Conservation (phyloP, 441 rosid genomes). For the Populus hybrid region DNA sequence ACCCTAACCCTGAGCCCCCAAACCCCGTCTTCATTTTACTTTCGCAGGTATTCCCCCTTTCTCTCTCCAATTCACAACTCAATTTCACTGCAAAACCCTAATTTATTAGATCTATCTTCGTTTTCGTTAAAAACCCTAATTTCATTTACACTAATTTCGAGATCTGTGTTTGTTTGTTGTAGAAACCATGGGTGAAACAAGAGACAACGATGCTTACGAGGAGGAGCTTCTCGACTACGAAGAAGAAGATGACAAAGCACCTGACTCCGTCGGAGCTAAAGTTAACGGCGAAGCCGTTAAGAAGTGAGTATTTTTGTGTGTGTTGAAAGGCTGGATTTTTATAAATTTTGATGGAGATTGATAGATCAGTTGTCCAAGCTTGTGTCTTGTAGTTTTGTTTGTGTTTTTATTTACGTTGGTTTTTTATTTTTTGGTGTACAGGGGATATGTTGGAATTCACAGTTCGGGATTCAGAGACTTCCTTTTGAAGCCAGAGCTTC, state of each 20-base stretch:
- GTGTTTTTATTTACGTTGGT: background rate
- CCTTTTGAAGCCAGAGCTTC: slow-evolving; percentile 98
- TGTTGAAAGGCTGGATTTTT: background rate
- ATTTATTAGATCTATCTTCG: background rate
- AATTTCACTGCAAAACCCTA: background rate
- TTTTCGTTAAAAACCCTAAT: background rate
- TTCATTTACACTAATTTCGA: background rate
- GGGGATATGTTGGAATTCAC: slow-evolving; percentile 99
- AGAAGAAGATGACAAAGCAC: slow-evolving; percentile 89
- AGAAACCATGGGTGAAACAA: slow-evolving; percentile 76
- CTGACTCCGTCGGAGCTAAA: slow-evolving; percentile 66
- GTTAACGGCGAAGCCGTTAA: slow-evolving; percentile 86
- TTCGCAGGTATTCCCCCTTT: slow-evolving; percentile 25
- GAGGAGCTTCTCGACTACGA: slow-evolving; percentile 99
- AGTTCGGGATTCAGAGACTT: slow-evolving; percentile 99
- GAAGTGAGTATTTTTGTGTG: slow-evolving; percentile 48
- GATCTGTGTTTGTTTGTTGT: slow-evolving; percentile 19
- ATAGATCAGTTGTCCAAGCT: too few relatives aligned
- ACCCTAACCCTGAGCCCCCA: slow-evolving; percentile 33
- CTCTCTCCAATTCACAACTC: background rate
- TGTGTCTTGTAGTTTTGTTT: background rate
- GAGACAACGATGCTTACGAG: slow-evolving; percentile 94
- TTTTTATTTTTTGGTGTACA: slow-evolving; percentile 19
- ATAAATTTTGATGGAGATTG: background rate
- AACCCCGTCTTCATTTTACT: background rate